Evolutionary conservation across 164 flowering plant species (phyloP).

Genomic region (Magnolia sinica): DNA sequence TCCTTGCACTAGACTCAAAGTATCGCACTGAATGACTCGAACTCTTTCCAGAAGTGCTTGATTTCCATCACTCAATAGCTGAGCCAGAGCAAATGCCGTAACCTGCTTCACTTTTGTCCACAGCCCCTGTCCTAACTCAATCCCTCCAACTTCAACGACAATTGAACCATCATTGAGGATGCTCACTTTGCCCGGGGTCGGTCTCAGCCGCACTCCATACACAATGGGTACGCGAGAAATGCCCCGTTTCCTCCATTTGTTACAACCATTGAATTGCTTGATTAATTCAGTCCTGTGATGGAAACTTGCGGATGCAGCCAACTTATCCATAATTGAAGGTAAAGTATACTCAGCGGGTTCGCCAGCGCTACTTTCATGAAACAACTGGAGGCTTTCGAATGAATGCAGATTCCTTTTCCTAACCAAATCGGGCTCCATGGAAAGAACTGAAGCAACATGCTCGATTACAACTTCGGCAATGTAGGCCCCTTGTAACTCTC

Average conservation of each 20-base stretch:
- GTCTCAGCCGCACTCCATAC: constrained; percentile 43
- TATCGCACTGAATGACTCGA: constrained; percentile 77
- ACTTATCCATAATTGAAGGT: constrained; percentile 61
- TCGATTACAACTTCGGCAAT: constrained; percentile 85
- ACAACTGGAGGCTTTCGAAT: constrained; percentile 46
- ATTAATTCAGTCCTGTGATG: constrained; percentile 39
- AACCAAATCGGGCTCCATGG: constrained; percentile 64
- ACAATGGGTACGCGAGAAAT: constrained; percentile 72
- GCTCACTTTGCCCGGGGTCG: constrained; percentile 85
- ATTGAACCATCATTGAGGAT: constrained; percentile 80
- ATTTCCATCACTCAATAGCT: constrained; percentile 43
- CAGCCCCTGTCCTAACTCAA: constrained; percentile 91
- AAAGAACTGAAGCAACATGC: constrained; percentile 71
- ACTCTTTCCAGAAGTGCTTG: constrained; percentile 55
- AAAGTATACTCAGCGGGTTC: constrained; percentile 63
- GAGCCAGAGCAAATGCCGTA: constrained; percentile 72
- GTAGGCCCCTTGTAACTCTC: constrained; percentile 76
- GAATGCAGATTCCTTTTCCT: constrained; percentile 71
- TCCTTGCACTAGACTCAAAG: constrained; percentile 79
- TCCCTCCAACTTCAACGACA: constrained; percentile 92
- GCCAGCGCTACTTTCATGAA: constrained; percentile 43
- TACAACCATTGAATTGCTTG: constrained; percentile 47
- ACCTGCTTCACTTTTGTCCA: constrained; percentile 94
- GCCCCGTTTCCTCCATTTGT: constrained; percentile 73
- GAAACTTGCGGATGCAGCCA: constrained; percentile 47